Percentiles rank a stretch among this genome's conserved stretches.
Conservation (phyloP, 768 basidiomycete genomes). For the Tubosaeta sp. region DNA sequence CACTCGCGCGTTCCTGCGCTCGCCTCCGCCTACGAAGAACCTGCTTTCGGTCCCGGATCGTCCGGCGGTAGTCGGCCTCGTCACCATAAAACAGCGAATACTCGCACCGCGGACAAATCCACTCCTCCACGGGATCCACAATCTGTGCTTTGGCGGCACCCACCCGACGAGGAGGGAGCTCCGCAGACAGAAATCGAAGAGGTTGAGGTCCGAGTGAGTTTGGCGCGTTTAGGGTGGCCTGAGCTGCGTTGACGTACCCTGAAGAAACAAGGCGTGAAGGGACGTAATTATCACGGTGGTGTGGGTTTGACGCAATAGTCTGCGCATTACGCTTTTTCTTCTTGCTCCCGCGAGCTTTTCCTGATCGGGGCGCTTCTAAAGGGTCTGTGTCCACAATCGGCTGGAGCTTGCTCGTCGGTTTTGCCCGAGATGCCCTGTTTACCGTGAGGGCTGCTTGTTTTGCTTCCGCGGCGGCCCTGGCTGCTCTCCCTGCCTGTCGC, state of each 20-base stretch:
- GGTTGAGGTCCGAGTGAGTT: slow-evolving; percentile 57
- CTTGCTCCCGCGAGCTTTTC: slow-evolving; percentile 43
- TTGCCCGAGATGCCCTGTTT: slow-evolving; percentile 33
- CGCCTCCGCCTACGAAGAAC: slow-evolving; percentile 66
- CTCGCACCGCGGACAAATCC: slow-evolving; percentile 94
- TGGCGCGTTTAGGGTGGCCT: slow-evolving; percentile 40
- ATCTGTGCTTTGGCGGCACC: slow-evolving; percentile 32
- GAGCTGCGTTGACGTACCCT: slow-evolving; percentile 35
- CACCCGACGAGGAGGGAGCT: slow-evolving; percentile 50
- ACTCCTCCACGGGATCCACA: slow-evolving; percentile 73
- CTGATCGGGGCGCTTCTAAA: slow-evolving; percentile 34
- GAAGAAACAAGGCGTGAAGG: slow-evolving; percentile 72
- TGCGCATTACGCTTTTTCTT: slow-evolving; percentile 93
- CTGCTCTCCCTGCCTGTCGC: slow-evolving; percentile 58
- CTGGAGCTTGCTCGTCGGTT: slow-evolving; percentile 38
- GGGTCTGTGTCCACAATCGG: slow-evolving; percentile 36
- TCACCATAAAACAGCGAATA: slow-evolving; percentile 91
- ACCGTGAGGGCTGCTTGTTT: slow-evolving; percentile 46
- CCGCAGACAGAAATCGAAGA: slow-evolving; percentile 62
- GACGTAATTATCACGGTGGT: slow-evolving; percentile 92
- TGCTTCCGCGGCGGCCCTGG: slow-evolving; percentile 44
- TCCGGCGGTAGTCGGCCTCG: slow-evolving; percentile 57
- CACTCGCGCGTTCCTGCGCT: slow-evolving; percentile 61
- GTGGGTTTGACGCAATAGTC: slow-evolving; percentile 92
- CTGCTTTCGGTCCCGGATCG: slow-evolving; percentile 71